Evolutionary conservation across 495 filamentous ascomycete genomes (phyloP).

Genomic region (Letharia lupina): DNA sequence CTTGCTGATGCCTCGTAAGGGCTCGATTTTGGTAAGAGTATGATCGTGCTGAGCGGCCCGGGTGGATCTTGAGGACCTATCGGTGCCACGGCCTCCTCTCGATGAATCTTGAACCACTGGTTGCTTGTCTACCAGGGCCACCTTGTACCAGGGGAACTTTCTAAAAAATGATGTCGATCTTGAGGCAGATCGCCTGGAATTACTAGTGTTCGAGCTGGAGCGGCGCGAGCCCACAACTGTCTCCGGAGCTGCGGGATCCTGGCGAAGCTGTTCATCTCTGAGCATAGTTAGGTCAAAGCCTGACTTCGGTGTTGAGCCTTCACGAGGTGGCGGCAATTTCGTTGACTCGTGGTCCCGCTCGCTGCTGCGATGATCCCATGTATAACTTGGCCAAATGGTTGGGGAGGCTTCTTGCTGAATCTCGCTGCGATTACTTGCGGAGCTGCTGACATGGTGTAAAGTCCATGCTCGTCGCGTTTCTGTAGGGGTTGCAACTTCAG

Average conservation of each 20-base stretch:
- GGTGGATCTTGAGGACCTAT: background rate
- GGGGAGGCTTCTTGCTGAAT: background rate
- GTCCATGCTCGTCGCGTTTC: background rate
- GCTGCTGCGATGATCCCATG: background rate
- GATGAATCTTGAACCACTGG: constrained; percentile 2
- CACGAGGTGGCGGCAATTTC: constrained; percentile 1
- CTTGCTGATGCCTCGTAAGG: background rate
- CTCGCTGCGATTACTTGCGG: constrained; percentile 4
- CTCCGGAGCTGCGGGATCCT: background rate
- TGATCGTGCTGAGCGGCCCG: background rate
- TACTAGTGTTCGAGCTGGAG: constrained; percentile 4
- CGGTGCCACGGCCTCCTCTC: background rate
- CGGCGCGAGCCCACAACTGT: background rate
- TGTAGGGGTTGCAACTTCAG: background rate
- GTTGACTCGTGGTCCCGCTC: background rate
- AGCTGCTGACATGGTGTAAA: background rate
- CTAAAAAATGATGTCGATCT: constrained; percentile 11
- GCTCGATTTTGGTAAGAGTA: background rate
- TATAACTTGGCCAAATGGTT: background rate
- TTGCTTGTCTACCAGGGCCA: constrained; percentile 3
- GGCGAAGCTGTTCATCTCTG: background rate
- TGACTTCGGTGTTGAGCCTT: background rate
- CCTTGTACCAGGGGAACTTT: constrained; percentile 9
- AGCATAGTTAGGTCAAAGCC: background rate
- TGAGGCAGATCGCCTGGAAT: constrained; percentile 6